phyloP scores from a whole-genome alignment of 768 basidiomycete genomes.

The Tulasnella sp. region DNA sequence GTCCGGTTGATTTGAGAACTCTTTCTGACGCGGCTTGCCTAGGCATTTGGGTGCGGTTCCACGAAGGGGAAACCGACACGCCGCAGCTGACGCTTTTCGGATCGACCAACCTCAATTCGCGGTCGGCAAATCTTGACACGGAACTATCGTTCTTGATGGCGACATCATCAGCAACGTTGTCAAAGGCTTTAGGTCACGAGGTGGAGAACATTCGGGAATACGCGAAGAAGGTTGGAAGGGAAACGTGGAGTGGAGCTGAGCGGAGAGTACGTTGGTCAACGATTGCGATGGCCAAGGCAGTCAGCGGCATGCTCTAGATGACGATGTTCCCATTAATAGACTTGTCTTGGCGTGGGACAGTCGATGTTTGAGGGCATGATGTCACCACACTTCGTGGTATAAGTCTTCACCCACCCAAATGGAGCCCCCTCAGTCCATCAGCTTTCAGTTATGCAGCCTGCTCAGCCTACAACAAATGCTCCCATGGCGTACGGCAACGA shows the following conservation, averaged over 20 bases:
- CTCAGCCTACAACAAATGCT: background rate
- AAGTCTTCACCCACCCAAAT: too few species aligned
- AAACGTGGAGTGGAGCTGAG: constrained; percentile 26
- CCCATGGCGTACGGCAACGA: background rate
- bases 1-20: background rate
- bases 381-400: too few species aligned
- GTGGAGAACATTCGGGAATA: constrained; percentile 25
- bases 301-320: constrained; percentile 11
- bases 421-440: too few species aligned
- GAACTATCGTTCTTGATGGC: constrained; percentile 82
- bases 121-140: constrained; percentile 81
- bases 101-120: constrained; percentile 87
- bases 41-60: constrained; percentile 15
- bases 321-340: too few species aligned
- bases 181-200: constrained; percentile 25
- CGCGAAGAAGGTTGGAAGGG: constrained; percentile 23
- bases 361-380: too few species aligned
- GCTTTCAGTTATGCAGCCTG: too few species aligned
- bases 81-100: constrained; percentile 79
- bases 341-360: too few species aligned
- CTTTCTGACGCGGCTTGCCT: background rate
- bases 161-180: constrained; percentile 40
- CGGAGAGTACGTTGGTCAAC: constrained; percentile 25
- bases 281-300: constrained; percentile 22
- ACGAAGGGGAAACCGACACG: constrained; percentile 17